Percentiles rank a stretch among this genome's conserved stretches.
phyloP scores from a whole-genome alignment of 129 eudicot genomes.

The sunflower (Helianthus annuus) region HanXRQr2.0-SUNRISE NC_035437.2:152155478-152155977 shows the following conservation, averaged over 20 bases:
- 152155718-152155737: constrained; percentile 67
- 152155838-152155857: constrained; percentile 62
- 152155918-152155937: constrained; percentile 90
- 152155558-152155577: neutral
- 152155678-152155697: constrained; percentile 64
- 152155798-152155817: constrained; percentile 96
- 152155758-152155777: constrained; percentile 79
- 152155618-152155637: constrained; percentile 47
- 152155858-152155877: constrained; percentile 85
- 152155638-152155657: constrained; percentile 82
- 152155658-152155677: constrained; percentile 86
- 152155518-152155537: constrained; percentile 39
- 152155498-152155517: constrained; percentile 39
- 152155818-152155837: constrained; percentile 73
- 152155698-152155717: constrained; percentile 58
- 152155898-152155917: constrained; percentile 77
- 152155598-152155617: neutral
- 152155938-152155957: constrained; percentile 90
- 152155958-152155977: constrained; percentile 88
- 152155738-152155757: constrained; percentile 78
- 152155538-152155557: constrained; percentile 45
- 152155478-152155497: constrained; percentile 55
- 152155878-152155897: constrained; percentile 90
- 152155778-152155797: constrained; percentile 72
- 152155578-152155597: neutral